A percentile compares a stretch with the other conserved stretches of the same genome.
Conservation (phyloP, 1,139 yeast genomes). For the Debaryomyces fabryi region DNA sequence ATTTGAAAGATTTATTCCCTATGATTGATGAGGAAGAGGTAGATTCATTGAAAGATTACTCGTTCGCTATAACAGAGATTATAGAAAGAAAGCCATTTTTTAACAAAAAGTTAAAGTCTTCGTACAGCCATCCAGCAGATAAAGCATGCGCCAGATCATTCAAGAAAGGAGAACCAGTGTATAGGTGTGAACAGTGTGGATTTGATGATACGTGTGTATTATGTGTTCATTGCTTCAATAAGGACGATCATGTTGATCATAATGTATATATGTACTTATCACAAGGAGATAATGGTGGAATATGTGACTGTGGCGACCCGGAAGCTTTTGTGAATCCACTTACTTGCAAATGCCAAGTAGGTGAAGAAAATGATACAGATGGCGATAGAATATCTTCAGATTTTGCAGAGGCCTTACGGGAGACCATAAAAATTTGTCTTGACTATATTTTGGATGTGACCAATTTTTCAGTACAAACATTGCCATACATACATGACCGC, state of each 20-base stretch:
- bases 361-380: conserved; percentile 13
- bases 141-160: conserved; percentile 68
- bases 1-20: conserved; percentile 30
- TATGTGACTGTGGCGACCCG: conserved; percentile 92
- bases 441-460: conserved; percentile 55
- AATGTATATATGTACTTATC: conserved; percentile 58
- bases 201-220: conserved; percentile 75
- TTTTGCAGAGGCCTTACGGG: conserved; percentile 21
- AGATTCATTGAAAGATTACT: conserved; percentile 18
- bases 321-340: conserved; percentile 70
- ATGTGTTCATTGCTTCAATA: conserved; percentile 70
- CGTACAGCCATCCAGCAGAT: conserved; percentile 29
- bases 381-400: conserved; percentile 12
- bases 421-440: conserved; percentile 40
- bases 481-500: conserved; percentile 39
- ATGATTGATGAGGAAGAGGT: conserved; percentile 22
- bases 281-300: conserved; percentile 53
- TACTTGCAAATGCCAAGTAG: conserved; percentile 50
- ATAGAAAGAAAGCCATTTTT: conserved; percentile 18
- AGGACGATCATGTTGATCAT: conserved; percentile 66
- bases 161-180: conserved; percentile 61
- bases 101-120: conserved; percentile 10
- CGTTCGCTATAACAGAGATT: conserved; percentile 14
- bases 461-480: conserved; percentile 35
- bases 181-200: conserved; percentile 67